Evolutionary conservation across 495 filamentous ascomycete species (phyloP).

Genomic region (Aspergillus diversus): DNA sequence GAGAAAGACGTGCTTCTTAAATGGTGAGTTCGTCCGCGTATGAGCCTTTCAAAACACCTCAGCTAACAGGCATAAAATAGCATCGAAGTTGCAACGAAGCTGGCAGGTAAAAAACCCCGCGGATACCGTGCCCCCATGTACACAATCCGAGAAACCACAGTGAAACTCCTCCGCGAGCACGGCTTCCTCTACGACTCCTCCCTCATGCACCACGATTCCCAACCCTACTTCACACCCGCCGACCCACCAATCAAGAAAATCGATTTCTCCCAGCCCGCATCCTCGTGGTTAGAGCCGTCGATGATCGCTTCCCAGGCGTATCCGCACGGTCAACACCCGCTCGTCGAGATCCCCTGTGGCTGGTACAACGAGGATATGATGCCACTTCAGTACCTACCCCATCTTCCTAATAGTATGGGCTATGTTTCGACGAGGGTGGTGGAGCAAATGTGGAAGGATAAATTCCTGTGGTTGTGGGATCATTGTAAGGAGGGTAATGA

Average conservation of each 20-base stretch:
- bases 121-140: constrained; percentile 64
- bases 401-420: constrained; percentile 58
- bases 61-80: no score
- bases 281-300: constrained; percentile 66
- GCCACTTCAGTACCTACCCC: constrained; percentile 66
- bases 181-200: constrained; percentile 72
- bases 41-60: no score
- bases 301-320: constrained; percentile 32
- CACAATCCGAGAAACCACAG: constrained; percentile 56
- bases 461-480: constrained; percentile 69
- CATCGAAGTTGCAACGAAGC: constrained; percentile 70
- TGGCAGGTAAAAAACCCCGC: constrained; percentile 73
- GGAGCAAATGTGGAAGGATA: constrained; percentile 61
- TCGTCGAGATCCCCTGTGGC: constrained; percentile 68
- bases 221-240: constrained; percentile 64
- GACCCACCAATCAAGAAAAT: constrained; percentile 65
- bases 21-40: not conserved
- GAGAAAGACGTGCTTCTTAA: constrained; percentile 66
- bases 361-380: constrained; percentile 71
- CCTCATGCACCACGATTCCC: constrained; percentile 68
- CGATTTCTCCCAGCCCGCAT: constrained; percentile 59
- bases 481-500: no score
- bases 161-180: constrained; percentile 66
- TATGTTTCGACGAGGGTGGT: constrained; percentile 62
- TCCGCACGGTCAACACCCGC: constrained; percentile 52